These are phyloP conservation scores for Pichia sp. DNA, from an alignment of 1,139 yeast species.

Conservation along the genomic window DNA sequence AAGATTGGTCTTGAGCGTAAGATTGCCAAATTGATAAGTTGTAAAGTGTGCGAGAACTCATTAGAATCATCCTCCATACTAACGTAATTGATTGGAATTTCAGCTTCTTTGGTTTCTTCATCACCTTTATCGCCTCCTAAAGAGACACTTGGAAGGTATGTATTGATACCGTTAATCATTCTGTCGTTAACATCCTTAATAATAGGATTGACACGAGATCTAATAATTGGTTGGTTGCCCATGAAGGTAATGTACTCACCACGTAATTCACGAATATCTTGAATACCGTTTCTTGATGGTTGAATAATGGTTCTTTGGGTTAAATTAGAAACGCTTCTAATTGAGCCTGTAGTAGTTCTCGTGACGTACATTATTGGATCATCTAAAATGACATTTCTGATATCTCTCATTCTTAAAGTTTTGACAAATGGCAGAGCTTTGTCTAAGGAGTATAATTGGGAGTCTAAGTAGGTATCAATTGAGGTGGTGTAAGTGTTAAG, in stretches of 20 bases:
- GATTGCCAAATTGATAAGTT: constrained; percentile 42
- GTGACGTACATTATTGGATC: constrained; percentile 24
- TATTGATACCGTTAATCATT: constrained; percentile 45
- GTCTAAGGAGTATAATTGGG: constrained; percentile 39
- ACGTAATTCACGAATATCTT: constrained; percentile 35
- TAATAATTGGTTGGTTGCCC: constrained; percentile 60
- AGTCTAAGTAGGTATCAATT: constrained; percentile 34
- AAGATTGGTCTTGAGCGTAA: constrained; percentile 25
- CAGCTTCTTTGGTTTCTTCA: constrained; percentile 33
- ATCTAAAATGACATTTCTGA: constrained; percentile 40
- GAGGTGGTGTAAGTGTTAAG: constrained; percentile 22
- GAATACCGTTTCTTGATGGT: constrained; percentile 44
- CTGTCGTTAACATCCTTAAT: constrained; percentile 58
- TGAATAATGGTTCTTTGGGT: constrained; percentile 38
- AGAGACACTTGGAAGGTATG: constrained; percentile 30
- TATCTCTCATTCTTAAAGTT: constrained; percentile 39
- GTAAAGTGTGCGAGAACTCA: constrained; percentile 50
- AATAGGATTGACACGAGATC: constrained; percentile 62
- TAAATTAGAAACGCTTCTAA: constrained; percentile 36
- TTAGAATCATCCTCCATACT: constrained; percentile 29
- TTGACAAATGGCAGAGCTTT: constrained; percentile 38
- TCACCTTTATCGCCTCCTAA: neutral
- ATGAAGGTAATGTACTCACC: constrained; percentile 35
- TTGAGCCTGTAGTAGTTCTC: constrained; percentile 35
- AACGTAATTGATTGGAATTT: constrained; percentile 32